Evolutionary conservation across 257 asterid genomes (phyloP).

Genomic region (Jacaranda copaia): DNA sequence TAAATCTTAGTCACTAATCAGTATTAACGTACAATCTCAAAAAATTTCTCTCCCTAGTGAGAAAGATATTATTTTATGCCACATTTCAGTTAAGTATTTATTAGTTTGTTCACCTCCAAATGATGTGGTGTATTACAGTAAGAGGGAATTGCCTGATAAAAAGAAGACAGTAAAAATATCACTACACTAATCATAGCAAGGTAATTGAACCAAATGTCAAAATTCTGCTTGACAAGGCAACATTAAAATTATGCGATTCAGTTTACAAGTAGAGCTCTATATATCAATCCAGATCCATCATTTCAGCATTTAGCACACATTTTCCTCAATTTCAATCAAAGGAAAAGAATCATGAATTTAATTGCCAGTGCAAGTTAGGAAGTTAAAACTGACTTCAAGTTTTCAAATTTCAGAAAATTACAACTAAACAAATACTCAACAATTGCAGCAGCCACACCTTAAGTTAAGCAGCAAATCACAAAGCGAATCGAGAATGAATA

Average conservation of each 20-base stretch:
- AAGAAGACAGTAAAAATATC: background rate
- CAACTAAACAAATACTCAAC: background rate
- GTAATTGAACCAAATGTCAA: slow-evolving; percentile 1
- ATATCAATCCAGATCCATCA: background rate
- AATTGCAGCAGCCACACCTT: background rate
- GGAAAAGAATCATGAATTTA: background rate
- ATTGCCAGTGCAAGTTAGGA: background rate
- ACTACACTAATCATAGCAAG: background rate
- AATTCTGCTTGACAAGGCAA: background rate
- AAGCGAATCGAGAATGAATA: background rate
- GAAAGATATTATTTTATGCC: background rate
- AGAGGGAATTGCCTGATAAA: background rate
- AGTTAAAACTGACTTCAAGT: background rate
- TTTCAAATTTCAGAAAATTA: background rate
- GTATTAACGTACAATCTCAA: background rate
- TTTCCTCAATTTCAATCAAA: slow-evolving; percentile 23
- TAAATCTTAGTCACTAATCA: background rate
- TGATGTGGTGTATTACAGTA: background rate
- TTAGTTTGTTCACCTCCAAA: background rate
- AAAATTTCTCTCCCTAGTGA: background rate
- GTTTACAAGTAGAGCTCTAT: background rate
- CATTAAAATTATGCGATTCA: background rate
- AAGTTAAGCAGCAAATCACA: background rate
- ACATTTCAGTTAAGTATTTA: background rate
- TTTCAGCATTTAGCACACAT: slow-evolving; percentile 19